Evolutionary conservation across 139 green algal genomes (phyloP).

Genomic region (Bryopsis sp.): DNA sequence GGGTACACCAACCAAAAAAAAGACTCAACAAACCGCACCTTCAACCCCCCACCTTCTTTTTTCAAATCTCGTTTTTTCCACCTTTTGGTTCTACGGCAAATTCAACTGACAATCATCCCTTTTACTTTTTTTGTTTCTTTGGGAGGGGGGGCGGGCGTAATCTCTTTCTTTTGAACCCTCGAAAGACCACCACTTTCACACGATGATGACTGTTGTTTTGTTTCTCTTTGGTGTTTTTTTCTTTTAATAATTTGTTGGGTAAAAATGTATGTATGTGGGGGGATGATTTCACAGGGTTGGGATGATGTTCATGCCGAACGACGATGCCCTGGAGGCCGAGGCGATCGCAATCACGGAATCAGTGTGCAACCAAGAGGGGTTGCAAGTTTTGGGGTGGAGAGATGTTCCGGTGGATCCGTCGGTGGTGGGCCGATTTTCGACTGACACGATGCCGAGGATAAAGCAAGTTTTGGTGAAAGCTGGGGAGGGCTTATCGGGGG

Average conservation of each 20-base stretch:
- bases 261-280: background rate
- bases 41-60: too few species aligned
- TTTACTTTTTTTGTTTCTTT: too few species aligned
- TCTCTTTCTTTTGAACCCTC: too few species aligned
- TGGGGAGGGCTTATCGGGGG: slow-evolving; percentile 27
- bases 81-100: too few species aligned
- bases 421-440: slow-evolving; percentile 81
- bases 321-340: slow-evolving; percentile 62
- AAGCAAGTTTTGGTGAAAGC: slow-evolving; percentile 65
- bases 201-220: too few species aligned
- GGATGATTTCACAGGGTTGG: slow-evolving; percentile 68
- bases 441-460: slow-evolving; percentile 81
- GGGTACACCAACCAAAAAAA: slow-evolving; percentile 49
- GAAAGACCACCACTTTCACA: too few species aligned
- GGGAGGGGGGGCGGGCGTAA: too few species aligned
- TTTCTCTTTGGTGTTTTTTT: too few species aligned
- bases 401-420: slow-evolving; percentile 77
- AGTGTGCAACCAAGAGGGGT: slow-evolving; percentile 56
- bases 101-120: too few species aligned
- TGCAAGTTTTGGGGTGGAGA: slow-evolving; percentile 87
- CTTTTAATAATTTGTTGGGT: too few species aligned
- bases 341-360: slow-evolving; percentile 63
- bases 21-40: background rate
- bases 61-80: too few species aligned
- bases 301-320: slow-evolving; percentile 95